A percentile compares a stretch with the other conserved stretches of the same genome.
phyloP scores from a whole-genome alignment of 257 asterid species.

The Thymus quinquecostatus region DNA sequence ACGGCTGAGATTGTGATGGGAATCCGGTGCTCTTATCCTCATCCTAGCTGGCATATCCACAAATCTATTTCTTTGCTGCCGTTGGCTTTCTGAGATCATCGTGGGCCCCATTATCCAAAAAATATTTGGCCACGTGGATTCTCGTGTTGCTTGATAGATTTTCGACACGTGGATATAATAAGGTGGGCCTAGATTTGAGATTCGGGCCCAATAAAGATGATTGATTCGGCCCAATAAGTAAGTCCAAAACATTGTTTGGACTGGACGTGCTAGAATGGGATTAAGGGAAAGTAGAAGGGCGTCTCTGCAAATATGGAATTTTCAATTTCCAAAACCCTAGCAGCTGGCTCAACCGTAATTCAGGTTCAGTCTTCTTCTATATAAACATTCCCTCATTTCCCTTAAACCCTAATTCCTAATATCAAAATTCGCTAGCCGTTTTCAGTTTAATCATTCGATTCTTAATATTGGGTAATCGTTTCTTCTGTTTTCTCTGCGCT shows the following conservation, averaged over 20 bases:
- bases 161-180: background rate
- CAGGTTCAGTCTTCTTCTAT: background rate
- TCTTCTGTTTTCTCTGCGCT: background rate
- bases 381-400: background rate
- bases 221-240: too few species aligned
- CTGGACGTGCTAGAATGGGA: background rate
- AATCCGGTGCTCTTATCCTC: constrained; percentile 61
- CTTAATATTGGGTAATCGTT: too few species aligned
- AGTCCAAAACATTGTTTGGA: too few species aligned
- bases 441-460: too few species aligned
- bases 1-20: constrained; percentile 56
- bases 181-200: too few species aligned
- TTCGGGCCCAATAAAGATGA: too few species aligned
- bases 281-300: background rate
- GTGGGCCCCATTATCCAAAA: constrained; percentile 22
- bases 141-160: background rate
- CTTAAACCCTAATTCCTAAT: background rate
- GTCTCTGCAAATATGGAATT: background rate
- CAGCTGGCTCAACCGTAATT: background rate
- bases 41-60: constrained; percentile 62
- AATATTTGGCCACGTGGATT: background rate
- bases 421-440: background rate
- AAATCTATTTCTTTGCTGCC: constrained; percentile 55
- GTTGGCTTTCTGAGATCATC: constrained; percentile 58
- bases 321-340: constrained; percentile 8